Evolutionary conservation across 768 basidiomycete species (phyloP).

Genomic region (Suillus clintonianus): DNA sequence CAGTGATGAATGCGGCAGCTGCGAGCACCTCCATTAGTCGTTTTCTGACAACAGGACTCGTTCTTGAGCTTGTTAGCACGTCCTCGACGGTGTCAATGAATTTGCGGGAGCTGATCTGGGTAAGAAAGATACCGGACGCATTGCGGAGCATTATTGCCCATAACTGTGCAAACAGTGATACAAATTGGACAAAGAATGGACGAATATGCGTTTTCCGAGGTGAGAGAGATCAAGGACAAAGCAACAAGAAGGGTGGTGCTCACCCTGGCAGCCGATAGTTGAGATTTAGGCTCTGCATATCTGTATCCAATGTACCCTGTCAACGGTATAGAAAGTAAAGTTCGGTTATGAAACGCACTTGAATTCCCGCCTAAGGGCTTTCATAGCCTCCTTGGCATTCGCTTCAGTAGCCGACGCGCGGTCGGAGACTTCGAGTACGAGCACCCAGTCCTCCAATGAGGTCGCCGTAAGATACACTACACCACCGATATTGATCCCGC

Average conservation of each 20-base stretch:
- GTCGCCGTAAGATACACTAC: conserved; percentile 78
- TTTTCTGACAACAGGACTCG: conserved; percentile 80
- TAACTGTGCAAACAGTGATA: conserved; percentile 43
- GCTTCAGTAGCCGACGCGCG: conserved; percentile 70
- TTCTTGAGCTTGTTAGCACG: conserved; percentile 58
- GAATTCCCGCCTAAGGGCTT: conserved; percentile 82
- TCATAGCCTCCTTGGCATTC: conserved; percentile 82
- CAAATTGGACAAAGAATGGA: background rate
- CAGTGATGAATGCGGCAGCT: conserved; percentile 65
- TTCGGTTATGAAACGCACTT: conserved; percentile 48
- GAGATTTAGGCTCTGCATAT: conserved; percentile 74
- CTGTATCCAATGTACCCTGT: conserved; percentile 32
- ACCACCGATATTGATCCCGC: background rate
- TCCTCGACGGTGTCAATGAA: conserved; percentile 82
- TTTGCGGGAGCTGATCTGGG: conserved; percentile 70
- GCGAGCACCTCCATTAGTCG: conserved; percentile 80
- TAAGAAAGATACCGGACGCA: conserved; percentile 68
- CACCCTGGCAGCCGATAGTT: conserved; percentile 78
- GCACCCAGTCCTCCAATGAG: conserved; percentile 77
- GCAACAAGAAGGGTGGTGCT: conserved; percentile 22
- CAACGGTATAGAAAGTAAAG: conserved; percentile 7
- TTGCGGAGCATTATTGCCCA: conserved; percentile 93
- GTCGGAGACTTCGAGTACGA: conserved; percentile 86
- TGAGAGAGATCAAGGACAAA: conserved; percentile 3
- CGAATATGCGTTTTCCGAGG: background rate